Base-by-base conservation (phyloP, 2,329 filamentous ascomycete genomes). In the Metarhizium robertsii region DNA sequence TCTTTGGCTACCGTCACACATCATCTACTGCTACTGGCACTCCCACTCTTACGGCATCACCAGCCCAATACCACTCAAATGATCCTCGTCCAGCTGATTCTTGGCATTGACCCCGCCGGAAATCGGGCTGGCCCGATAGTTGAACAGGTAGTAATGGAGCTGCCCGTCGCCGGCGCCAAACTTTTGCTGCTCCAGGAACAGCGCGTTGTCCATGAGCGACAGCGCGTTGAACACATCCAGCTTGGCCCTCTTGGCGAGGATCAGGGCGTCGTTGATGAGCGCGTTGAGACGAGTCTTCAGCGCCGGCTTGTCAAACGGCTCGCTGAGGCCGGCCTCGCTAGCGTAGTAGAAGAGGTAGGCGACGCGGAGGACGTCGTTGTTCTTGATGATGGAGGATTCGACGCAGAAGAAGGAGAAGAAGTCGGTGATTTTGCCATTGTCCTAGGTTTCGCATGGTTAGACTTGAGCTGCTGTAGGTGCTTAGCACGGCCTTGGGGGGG, bases 311-410 rank as follows among this genome's bases (percentile, higher is more conserved):
- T 83, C 73, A 8, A 75, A 65, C 4, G 82, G 76, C 47, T 76
- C 71, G 2, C 73, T 67, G 60, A 96, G 87, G 11, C 86, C 92
- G 5, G 81, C 76, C 65, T 96, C 90, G 6, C 87, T 88, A 56
- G 89, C 94, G 69, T 99, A 99, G 79, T 99, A 99, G 76, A 92
- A 99, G 55, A 97, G 81, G 72, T 99, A 99, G 34, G 94, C 94
- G 3, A 92, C 94, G 61, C 86, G 87, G 65, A 99, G 85, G 56
- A 84, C 83, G 57, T 84, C 80, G 73, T 95, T 75, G 66, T 90
- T 84, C 62, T 87, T 85, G 65, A 99, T 95, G 57, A 96, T 88
- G 1, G 90, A 94, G 16, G 91, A 96, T 69, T 96, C 91, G 38
- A 99, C 86, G 67, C 85, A 86, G 78, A 97, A 99, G 75, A 97